Conservation (phyloP, 176 grass and related monocot species). For the Oryza rufipogon region DNA sequence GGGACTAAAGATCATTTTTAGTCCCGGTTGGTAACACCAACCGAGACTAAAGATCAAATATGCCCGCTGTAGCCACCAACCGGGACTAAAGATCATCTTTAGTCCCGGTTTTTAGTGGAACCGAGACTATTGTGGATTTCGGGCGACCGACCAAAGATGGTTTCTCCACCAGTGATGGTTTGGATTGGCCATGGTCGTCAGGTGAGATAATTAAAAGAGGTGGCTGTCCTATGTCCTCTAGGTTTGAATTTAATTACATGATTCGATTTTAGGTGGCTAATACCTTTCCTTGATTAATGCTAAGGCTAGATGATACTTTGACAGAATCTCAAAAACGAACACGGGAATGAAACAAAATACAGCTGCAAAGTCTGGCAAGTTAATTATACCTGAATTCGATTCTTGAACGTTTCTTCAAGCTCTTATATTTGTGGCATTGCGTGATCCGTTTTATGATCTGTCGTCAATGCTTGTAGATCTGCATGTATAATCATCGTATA, state of each 20-base stretch:
- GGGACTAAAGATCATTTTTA: no score
- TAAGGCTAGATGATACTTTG: not conserved
- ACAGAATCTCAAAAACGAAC: not conserved
- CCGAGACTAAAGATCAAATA: no score
- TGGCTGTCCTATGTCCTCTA: not conserved
- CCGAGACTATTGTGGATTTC: no score
- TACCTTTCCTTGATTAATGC: not conserved
- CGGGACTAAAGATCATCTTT: no score
- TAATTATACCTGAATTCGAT: not conserved
- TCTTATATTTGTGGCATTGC: not conserved
- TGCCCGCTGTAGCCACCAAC: no score
- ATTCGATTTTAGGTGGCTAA: not conserved
- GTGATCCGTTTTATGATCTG: not conserved
- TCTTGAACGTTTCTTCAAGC: not conserved
- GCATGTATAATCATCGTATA: not conserved
- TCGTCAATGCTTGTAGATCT: not conserved
- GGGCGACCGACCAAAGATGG: no score
- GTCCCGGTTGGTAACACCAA: no score
- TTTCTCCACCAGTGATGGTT: no score
- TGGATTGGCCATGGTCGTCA: not conserved
- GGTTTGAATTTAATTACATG: not conserved
- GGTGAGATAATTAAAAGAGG: not conserved
- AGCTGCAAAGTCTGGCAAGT: not conserved
- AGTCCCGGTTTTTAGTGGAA: no score
- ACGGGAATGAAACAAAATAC: not conserved